Evolutionary conservation across 352 stramenopile species (phyloP), one percentile per base, ranked within the genome.

Genomic region (Pilasporangium apinafurcum): DNA sequence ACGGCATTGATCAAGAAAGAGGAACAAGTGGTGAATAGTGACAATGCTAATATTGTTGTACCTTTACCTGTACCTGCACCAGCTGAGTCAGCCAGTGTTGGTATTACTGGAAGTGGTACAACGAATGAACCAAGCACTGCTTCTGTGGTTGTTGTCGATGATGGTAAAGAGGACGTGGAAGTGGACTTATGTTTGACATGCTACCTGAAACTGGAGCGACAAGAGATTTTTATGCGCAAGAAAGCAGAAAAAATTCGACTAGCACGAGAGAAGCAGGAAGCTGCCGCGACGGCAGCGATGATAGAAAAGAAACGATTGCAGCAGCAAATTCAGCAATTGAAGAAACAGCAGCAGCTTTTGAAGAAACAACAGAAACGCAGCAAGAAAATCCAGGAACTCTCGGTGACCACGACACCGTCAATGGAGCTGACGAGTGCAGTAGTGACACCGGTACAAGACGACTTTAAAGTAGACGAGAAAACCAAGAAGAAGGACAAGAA

Each of bases 281-380:
- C 56, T 22, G 35, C 26, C 2, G 47, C 45, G 2, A 27, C 44
- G 0, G 51, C 49, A 8, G 57, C 48, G 8, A 14, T 42, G 10
- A 22, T 21, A 26, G 73, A 69, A 56, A 86, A 69, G 50, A 86
- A 69, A 54, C 59, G 44, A 16, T 37, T 60, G 18, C 66, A 56
- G 57, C 75, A 59, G 26, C 67, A 81, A 43, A 57, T 73, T 12
- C 62, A 79, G 20, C 34, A 64, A 22, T 44, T 75, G 8, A 81
- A 81, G 54, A 84, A 87, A 41, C 71, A 84, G 53, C 65, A 85
- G 46, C 61, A 78, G 51, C n/a, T n/a, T n/a, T n/a, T n/a, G n/a
- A n/a, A n/a, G n/a, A 39, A 78, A 38, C 55, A 75, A 27, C 53
- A 51, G 8, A 57, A 57, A 31, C 50, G 26, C 39, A 46, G 32